Conservation (phyloP, 306 rosid species). For the Trifolium fragiferum region DNA sequence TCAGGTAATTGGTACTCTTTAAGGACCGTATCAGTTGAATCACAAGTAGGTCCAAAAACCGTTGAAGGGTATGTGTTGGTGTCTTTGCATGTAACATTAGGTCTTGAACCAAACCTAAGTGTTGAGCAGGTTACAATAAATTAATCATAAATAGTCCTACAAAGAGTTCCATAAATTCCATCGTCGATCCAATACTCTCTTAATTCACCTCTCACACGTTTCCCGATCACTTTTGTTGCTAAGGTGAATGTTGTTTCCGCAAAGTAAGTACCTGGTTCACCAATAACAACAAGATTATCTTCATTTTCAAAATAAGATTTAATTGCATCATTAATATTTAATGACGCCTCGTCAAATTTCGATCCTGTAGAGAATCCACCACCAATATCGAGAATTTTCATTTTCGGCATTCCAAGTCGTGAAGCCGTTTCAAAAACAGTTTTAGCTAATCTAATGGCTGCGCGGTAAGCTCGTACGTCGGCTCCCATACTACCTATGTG, state of each 20-base stretch:
- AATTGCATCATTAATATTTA: conserved; percentile 41
- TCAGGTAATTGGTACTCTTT: conserved; percentile 55
- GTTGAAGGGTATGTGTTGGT: conserved; percentile 30
- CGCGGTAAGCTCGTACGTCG: conserved; percentile 28
- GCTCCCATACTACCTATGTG: conserved; percentile 62
- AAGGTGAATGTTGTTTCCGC: conserved; percentile 56
- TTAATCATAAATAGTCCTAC: conserved; percentile 38
- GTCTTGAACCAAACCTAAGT: conserved; percentile 27
- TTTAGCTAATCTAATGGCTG: conserved; percentile 34
- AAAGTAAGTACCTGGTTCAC: conserved; percentile 63
- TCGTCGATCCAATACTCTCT: conserved; percentile 69
- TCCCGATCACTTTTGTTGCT: conserved; percentile 54
- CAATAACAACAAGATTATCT: conserved; percentile 36
- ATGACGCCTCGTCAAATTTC: conserved; percentile 45
- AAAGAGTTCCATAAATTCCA: conserved; percentile 54
- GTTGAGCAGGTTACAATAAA: conserved; percentile 46
- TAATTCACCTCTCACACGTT: conserved; percentile 50
- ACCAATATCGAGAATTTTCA: conserved; percentile 58
- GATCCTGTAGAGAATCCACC: conserved; percentile 57
- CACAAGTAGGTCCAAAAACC: conserved; percentile 71
- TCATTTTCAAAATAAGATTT: conserved; percentile 37
- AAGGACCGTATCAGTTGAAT: conserved; percentile 53
- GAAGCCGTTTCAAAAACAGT: conserved; percentile 45
- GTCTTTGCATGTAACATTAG: neutral
- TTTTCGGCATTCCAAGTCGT: conserved; percentile 47